Evolutionary conservation across 495 filamentous ascomycete species (phyloP).

Genomic region (Penicillium coprophilum): DNA sequence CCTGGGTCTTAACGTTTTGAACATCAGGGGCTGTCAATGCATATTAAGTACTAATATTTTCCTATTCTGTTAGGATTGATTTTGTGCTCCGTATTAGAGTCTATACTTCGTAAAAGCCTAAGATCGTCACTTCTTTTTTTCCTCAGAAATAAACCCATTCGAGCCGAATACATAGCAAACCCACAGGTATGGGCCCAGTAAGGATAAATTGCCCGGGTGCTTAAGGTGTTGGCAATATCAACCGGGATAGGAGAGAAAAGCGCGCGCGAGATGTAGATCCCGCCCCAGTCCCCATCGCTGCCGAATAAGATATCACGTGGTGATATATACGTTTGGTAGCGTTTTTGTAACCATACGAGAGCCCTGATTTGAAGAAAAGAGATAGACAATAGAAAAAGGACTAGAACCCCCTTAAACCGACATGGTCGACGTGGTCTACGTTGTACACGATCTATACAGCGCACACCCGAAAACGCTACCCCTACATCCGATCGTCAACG

Average conservation of each 20-base stretch:
- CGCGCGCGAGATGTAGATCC: slow-evolving; percentile 15
- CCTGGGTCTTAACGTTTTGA: slow-evolving; percentile 4
- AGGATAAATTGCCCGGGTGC: slow-evolving; percentile 6
- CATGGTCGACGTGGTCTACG: not conserved
- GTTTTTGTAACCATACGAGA: not conserved
- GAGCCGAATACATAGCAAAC: not conserved
- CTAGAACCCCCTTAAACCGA: no score
- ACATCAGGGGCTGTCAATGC: slow-evolving; percentile 8
- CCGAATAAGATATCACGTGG: slow-evolving; percentile 11
- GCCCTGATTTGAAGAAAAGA: not conserved
- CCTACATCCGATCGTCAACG: not conserved
- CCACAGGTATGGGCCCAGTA: slow-evolving; percentile 6
- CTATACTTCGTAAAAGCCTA: not conserved
- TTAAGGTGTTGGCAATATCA: not conserved
- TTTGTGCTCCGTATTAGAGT: not conserved
- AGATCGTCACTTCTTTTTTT: not conserved
- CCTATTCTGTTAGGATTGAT: not conserved
- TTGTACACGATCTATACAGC: slow-evolving; percentile 4
- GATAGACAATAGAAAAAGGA: not conserved
- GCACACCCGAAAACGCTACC: slow-evolving; percentile 11
- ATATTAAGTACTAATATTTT: not conserved
- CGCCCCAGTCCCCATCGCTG: slow-evolving; percentile 13
- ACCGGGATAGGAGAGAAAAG: slow-evolving; percentile 10
- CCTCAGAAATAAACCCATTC: not conserved
- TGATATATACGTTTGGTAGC: not conserved